A percentile compares a stretch with the other conserved stretches of the same genome.
Evolutionary conservation across 2,329 filamentous ascomycete genomes (phyloP).

Genomic region (Thermomyces lanuginosus): DNA sequence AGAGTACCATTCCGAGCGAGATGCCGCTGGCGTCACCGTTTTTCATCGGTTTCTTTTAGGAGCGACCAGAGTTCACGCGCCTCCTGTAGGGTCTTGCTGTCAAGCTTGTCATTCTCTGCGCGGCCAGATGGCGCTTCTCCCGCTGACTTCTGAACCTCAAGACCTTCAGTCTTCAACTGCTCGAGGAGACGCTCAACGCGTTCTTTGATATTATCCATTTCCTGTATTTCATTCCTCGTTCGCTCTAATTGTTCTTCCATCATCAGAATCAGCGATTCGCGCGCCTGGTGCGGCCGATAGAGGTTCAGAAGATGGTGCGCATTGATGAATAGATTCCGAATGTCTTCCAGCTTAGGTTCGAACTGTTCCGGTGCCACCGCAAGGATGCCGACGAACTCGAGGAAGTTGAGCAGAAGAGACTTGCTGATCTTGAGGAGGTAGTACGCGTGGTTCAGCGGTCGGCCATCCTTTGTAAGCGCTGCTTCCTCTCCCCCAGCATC

Average conservation of each 20-base stretch:
- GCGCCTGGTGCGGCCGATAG: conserved; percentile 81
- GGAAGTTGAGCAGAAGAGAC: conserved; percentile 71
- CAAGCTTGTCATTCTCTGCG: conserved; percentile 4
- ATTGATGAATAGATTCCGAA: conserved; percentile 73
- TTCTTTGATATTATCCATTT: conserved; percentile 56
- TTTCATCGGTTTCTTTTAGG: conserved; percentile 18
- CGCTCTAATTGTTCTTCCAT: conserved; percentile 72
- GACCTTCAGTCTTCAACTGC: conserved; percentile 17
- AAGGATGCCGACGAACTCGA: conserved; percentile 63
- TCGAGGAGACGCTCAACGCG: conserved; percentile 38
- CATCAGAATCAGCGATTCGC: conserved; percentile 70
- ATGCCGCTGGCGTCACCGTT: too few relatives aligned
- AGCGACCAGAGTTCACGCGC: conserved; percentile 24
- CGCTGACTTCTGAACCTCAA: conserved; percentile 8
- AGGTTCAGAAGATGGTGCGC: conserved; percentile 88
- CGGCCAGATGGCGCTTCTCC: conserved; percentile 3
- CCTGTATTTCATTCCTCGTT: conserved; percentile 58
- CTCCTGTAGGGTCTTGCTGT: conserved; percentile 13
- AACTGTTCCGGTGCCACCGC: conserved; percentile 50
- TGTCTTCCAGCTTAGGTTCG: conserved; percentile 55
- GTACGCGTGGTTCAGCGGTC: conserved; percentile 34
- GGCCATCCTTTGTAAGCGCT: too few relatives aligned
- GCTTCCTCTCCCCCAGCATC: too few relatives aligned
- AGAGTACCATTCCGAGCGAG: too few relatives aligned
- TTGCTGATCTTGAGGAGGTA: conserved; percentile 66